phyloP scores from a whole-genome alignment of 2,329 filamentous ascomycete genomes.

The Torrubiella hemipterigena region DNA sequence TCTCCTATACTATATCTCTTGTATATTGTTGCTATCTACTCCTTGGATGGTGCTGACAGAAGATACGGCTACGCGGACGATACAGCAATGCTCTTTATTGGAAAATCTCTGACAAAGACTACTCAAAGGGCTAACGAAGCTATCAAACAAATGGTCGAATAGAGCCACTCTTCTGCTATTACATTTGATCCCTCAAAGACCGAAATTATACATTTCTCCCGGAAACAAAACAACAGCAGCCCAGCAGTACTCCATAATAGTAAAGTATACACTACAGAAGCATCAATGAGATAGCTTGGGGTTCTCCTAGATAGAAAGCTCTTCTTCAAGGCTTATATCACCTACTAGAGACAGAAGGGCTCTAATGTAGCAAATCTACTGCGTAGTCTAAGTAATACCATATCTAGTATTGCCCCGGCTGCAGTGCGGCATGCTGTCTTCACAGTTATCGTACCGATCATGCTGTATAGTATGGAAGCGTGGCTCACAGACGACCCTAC shows the following conservation, averaged over 20 bases:
- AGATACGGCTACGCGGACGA: slow-evolving; percentile 5
- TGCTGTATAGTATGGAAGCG: slow-evolving; percentile 5
- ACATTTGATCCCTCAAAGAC: slow-evolving; percentile 11
- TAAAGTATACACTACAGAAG: slow-evolving; percentile 1
- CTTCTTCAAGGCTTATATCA: slow-evolving; percentile 8
- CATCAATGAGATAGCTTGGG: slow-evolving; percentile 11
- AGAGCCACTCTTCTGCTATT: slow-evolving; percentile 9
- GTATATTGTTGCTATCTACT: slow-evolving; percentile 4
- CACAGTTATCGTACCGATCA: slow-evolving; percentile 5
- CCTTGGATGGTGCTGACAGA: background rate
- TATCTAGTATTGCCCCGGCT: slow-evolving; percentile 4
- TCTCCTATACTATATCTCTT: slow-evolving; percentile 5
- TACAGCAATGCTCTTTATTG: slow-evolving; percentile 5
- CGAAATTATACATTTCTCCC: slow-evolving; percentile 12
- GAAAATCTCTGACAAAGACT: slow-evolving; percentile 7
- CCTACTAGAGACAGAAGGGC: slow-evolving; percentile 8
- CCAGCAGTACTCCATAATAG: slow-evolving; percentile 3
- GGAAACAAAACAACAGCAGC: too few species aligned
- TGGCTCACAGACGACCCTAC: slow-evolving; percentile 5
- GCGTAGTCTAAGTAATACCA: slow-evolving; percentile 5
- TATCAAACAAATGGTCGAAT: slow-evolving; percentile 7
- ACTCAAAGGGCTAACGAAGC: slow-evolving; percentile 4
- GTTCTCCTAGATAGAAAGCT: slow-evolving; percentile 10
- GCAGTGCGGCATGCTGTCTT: slow-evolving; percentile 2
- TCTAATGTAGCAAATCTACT: slow-evolving; percentile 6